Evolutionary conservation across 108 stramenopile species (phyloP).

Genomic region (Skeletonema potamos): DNA sequence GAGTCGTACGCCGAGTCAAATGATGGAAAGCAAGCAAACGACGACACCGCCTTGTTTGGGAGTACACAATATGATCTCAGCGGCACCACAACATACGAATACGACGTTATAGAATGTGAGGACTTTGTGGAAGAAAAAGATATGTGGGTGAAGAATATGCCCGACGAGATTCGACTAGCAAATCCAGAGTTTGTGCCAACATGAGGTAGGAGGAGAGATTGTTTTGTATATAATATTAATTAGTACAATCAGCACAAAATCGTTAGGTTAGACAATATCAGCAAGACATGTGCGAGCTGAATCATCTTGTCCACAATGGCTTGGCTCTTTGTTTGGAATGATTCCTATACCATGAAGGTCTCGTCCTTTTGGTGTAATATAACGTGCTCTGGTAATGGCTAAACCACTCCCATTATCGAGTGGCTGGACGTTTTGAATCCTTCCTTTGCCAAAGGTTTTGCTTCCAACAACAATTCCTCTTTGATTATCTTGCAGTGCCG

Average conservation of each 20-base stretch:
- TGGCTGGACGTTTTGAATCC: conserved; percentile 80
- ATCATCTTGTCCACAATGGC: conserved; percentile 4
- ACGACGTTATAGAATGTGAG: conserved; percentile 82
- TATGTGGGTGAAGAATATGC: conserved; percentile 88
- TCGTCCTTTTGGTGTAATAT: conserved; percentile 72
- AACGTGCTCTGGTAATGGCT: conserved; percentile 81
- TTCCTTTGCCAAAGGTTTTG: conserved; percentile 82
- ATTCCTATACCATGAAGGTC: conserved; percentile 81
- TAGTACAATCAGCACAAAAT: neutral
- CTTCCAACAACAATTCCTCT: conserved; percentile 67
- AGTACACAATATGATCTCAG: conserved; percentile 64
- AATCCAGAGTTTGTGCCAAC: conserved; percentile 89
- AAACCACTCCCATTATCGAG: conserved; percentile 70
- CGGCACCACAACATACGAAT: conserved; percentile 69
- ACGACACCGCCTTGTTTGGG: conserved; percentile 39
- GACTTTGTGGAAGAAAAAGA: conserved; percentile 78
- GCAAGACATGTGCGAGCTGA: conserved; percentile 12
- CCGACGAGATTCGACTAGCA: conserved; percentile 75
- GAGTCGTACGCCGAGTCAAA: conserved; percentile 11
- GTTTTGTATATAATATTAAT: neutral
- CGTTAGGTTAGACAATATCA: neutral
- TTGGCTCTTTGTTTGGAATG: conserved; percentile 38
- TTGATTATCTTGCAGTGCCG: conserved; percentile 78
- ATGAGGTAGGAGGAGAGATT: conserved; percentile 21
- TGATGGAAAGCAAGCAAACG: conserved; percentile 1